A percentile compares a stretch with the other conserved stretches of the same genome.
phyloP scores from a whole-genome alignment of 306 rosid species.

The Casuarina cunninghamiana region DNA sequence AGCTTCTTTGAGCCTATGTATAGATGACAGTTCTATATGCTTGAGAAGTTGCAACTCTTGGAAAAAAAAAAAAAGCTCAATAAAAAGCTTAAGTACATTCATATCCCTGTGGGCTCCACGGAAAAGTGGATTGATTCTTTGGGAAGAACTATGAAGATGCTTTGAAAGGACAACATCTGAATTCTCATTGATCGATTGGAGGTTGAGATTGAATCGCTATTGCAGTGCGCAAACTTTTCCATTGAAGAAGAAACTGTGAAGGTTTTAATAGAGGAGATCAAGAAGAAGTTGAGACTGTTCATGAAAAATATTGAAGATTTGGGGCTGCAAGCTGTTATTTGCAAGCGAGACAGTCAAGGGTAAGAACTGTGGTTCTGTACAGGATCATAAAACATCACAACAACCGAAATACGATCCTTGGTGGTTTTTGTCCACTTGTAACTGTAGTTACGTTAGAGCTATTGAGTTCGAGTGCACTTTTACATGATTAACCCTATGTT shows the following conservation, averaged over 20 bases:
- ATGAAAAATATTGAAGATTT: constrained; percentile 85
- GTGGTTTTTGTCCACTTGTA: constrained; percentile 10
- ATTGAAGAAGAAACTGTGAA: constrained; percentile 71
- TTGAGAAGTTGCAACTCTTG: constrained; percentile 61
- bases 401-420: constrained; percentile 27
- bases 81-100: constrained; percentile 64
- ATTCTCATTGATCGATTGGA: constrained; percentile 60
- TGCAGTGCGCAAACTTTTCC: constrained; percentile 59
- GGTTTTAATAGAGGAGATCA: constrained; percentile 69
- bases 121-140: constrained; percentile 92
- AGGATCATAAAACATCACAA: constrained; percentile 79
- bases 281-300: constrained; percentile 68
- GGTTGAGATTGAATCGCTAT: constrained; percentile 60
- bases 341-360: constrained; percentile 80
- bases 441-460: constrained; percentile 30
- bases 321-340: constrained; percentile 79
- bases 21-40: constrained; percentile 64
- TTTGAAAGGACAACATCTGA: constrained; percentile 72
- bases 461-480: background rate
- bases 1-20: constrained; percentile 78
- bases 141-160: constrained; percentile 79
- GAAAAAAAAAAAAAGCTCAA: constrained; percentile 46
- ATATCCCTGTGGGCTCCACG: constrained; percentile 77
- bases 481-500: no score
- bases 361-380: constrained; percentile 86